Conservation (phyloP, 768 basidiomycete species). For the Pulveroboletus sp. region DNA sequence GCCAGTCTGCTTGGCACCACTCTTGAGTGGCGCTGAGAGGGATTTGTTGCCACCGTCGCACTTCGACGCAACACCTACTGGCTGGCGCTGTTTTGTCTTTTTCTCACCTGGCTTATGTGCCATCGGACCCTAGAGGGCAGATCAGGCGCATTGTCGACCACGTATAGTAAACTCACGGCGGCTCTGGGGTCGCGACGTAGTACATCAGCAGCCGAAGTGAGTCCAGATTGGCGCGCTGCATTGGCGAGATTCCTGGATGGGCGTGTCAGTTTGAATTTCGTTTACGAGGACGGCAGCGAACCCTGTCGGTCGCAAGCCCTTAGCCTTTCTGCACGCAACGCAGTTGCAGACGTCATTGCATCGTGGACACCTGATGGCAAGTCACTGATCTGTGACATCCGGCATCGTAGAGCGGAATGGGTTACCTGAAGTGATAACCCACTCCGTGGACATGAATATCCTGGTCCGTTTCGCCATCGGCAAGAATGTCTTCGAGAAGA, state of each 20-base stretch:
- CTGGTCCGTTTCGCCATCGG: conserved; percentile 27
- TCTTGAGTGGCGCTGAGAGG: conserved; percentile 9
- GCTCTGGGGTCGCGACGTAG: conserved; percentile 31
- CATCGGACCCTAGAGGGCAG: conserved; percentile 24
- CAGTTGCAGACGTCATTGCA: conserved; percentile 69
- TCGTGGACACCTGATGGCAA: conserved; percentile 54
- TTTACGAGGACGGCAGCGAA: conserved; percentile 26
- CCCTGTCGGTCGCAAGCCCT: conserved; percentile 59
- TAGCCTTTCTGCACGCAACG: conserved; percentile 54
- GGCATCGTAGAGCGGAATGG: conserved; percentile 7
- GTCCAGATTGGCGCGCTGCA: conserved; percentile 35
- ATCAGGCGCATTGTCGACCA: conserved; percentile 6
- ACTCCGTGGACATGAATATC: conserved; percentile 26
- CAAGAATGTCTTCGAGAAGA: conserved; percentile 40
- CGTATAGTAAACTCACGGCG: conserved; percentile 19
- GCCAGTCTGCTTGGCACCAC: conserved; percentile 3
- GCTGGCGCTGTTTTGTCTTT: conserved; percentile 12
- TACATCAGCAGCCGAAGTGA: conserved; percentile 36
- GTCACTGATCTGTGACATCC: conserved; percentile 12
- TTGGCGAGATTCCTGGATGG: conserved; percentile 35
- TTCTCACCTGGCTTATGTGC: conserved; percentile 22
- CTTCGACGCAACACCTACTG: conserved; percentile 1
- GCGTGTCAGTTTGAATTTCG: conserved; percentile 6
- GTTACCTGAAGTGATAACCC: conserved; percentile 51
- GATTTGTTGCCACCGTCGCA: conserved; percentile 4